phyloP scores from a whole-genome alignment of 78 protist genomes.

The Polysphondylium violaceum region DNA sequence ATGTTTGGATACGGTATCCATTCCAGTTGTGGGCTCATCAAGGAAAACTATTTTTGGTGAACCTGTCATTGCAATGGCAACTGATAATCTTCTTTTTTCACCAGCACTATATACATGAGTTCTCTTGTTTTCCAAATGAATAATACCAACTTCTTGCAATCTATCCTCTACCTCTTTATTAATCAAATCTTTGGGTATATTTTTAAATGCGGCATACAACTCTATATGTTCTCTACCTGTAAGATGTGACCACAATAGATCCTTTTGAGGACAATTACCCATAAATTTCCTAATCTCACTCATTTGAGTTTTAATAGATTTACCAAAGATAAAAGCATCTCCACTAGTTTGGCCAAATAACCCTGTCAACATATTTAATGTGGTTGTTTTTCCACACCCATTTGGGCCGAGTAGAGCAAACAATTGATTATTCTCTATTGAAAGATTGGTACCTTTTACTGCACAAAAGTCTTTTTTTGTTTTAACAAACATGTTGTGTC shows the following conservation, averaged over 20 bases:
- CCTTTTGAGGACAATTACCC: constrained; percentile 89
- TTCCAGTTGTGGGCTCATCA: constrained; percentile 84
- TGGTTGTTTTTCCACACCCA: constrained; percentile 85
- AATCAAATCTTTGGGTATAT: constrained; percentile 16
- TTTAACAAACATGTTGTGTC: not conserved
- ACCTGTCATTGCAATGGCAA: constrained; percentile 86
- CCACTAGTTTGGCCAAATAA: constrained; percentile 82
- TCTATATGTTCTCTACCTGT: constrained; percentile 79
- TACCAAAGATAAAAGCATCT: constrained; percentile 42
- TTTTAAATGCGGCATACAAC: constrained; percentile 75
- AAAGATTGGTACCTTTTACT: constrained; percentile 49
- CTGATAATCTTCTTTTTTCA: constrained; percentile 44
- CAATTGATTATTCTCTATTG: constrained; percentile 54
- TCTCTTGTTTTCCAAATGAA: not conserved
- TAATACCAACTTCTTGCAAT: constrained; percentile 47
- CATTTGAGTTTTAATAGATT: constrained; percentile 17
- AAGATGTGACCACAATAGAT: constrained; percentile 81
- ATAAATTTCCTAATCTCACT: constrained; percentile 36
- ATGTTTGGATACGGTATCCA: constrained; percentile 68
- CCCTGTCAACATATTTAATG: constrained; percentile 88
- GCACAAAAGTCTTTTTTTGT: constrained; percentile 57
- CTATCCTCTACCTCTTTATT: constrained; percentile 11
- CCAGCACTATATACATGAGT: constrained; percentile 25
- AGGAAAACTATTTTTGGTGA: constrained; percentile 46
- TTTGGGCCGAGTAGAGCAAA: constrained; percentile 47